These are phyloP conservation scores for Hanseniaspora thailandica DNA, from an alignment of 805 yeast species.

Conservation along the genomic window DNA sequence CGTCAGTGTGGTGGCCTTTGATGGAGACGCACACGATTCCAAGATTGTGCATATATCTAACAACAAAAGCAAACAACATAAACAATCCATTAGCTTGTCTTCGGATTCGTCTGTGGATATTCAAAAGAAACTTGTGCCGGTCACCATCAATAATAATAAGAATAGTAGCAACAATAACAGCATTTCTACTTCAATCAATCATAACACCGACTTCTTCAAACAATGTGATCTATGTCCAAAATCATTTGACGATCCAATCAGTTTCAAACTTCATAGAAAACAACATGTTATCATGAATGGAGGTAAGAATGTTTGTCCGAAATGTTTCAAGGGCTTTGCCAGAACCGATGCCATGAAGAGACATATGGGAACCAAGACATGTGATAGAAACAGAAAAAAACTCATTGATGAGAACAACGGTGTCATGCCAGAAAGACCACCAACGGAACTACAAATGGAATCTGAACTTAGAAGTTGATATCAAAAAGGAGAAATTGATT, in stretches of 20 bases:
- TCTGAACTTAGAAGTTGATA: no score
- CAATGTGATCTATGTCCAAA: constrained; percentile 49
- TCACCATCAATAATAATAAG: no score
- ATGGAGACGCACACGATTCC: constrained; percentile 6
- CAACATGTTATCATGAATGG: constrained; percentile 43
- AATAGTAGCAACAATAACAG: not conserved
- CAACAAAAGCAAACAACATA: not conserved
- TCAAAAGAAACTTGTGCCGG: not conserved
- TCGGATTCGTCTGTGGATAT: not conserved
- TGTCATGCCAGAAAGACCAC: constrained; percentile 22
- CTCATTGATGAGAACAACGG: constrained; percentile 31
- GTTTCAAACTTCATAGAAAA: constrained; percentile 62
- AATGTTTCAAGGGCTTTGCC: constrained; percentile 75
- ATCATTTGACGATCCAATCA: constrained; percentile 56
- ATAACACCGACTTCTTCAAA: not conserved
- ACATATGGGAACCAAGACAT: constrained; percentile 62
- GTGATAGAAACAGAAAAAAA: constrained; percentile 58
- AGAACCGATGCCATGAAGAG: constrained; percentile 71
- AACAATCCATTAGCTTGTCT: not conserved
- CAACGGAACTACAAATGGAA: constrained; percentile 11
- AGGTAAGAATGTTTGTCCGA: constrained; percentile 59
- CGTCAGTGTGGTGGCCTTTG: constrained; percentile 1
- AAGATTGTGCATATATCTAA: constrained; percentile 10
- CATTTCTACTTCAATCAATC: not conserved
- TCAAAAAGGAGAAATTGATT: no score